Conservation (phyloP, 139 green algal species). For the Mesotaenium endlicherianum region DNA sequence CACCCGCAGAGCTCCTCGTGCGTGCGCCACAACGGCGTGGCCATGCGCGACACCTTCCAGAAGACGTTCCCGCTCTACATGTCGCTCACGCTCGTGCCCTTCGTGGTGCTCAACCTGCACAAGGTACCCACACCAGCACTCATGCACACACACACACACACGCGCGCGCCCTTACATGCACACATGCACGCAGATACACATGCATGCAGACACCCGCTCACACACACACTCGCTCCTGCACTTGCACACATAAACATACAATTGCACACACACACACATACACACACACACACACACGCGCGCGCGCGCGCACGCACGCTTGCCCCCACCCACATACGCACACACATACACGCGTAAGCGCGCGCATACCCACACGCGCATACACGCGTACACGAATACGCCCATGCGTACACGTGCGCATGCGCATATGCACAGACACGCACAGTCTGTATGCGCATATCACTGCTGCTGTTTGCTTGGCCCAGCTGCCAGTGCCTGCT, state of each 20-base stretch:
- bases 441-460: neutral
- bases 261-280: constrained; percentile 10
- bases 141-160: neutral
- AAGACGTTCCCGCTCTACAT: constrained; percentile 63
- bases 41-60: constrained; percentile 39
- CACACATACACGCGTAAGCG: neutral
- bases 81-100: constrained; percentile 55
- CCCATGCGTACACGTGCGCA: neutral
- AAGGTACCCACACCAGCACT: constrained; percentile 36
- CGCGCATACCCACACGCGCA: neutral
- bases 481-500: no score
- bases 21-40: neutral
- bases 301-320: neutral
- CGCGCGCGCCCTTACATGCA: neutral
- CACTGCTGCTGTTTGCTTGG: no score
- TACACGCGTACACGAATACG: neutral
- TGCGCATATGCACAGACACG: neutral
- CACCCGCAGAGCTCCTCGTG: constrained; percentile 47
- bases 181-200: neutral
- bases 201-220: neutral
- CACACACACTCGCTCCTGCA: constrained; percentile 17
- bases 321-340: constrained; percentile 7
- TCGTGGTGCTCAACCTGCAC: constrained; percentile 54
- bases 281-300: constrained; percentile 7
- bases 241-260: neutral